phyloP scores from a whole-genome alignment of 2,329 filamentous ascomycete genomes.

The Myotisia sp. region DNA sequence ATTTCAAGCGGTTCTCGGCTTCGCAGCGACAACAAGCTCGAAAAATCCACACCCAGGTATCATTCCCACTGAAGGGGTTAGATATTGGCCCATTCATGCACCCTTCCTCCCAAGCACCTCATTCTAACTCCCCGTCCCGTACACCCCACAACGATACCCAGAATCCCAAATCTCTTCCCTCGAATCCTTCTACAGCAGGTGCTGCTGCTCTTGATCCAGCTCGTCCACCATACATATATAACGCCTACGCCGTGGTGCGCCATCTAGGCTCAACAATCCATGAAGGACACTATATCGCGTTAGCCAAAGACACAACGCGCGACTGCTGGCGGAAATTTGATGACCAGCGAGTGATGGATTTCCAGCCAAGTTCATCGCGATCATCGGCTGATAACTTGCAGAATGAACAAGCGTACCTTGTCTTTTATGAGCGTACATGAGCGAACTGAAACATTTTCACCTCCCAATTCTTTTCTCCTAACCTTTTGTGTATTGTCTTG shows the following conservation, averaged over 20 bases:
- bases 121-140: constrained; percentile 21
- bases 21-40: constrained; percentile 41
- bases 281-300: constrained; percentile 67
- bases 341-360: constrained; percentile 42
- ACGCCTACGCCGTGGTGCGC: constrained; percentile 71
- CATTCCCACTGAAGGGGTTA: constrained; percentile 62
- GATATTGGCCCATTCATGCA: constrained; percentile 45
- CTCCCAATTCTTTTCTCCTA: too few species aligned
- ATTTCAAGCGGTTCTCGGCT: constrained; percentile 56
- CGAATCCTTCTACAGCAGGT: constrained; percentile 18
- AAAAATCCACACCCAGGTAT: constrained; percentile 58
- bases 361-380: constrained; percentile 40
- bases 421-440: constrained; percentile 45
- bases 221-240: constrained; percentile 54
- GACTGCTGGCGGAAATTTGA: constrained; percentile 49
- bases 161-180: constrained; percentile 49
- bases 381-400: constrained; percentile 37
- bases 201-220: constrained; percentile 18
- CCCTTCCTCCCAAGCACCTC: constrained; percentile 1
- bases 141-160: constrained; percentile 11
- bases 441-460: constrained; percentile 21
- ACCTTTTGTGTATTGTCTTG: neutral
- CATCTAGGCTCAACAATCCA: constrained; percentile 56
- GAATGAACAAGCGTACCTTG: constrained; percentile 51
- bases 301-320: constrained; percentile 47